Evolutionary conservation across 2,329 filamentous ascomycete genomes (phyloP).

Genomic region (Emergomyces orientalis): DNA sequence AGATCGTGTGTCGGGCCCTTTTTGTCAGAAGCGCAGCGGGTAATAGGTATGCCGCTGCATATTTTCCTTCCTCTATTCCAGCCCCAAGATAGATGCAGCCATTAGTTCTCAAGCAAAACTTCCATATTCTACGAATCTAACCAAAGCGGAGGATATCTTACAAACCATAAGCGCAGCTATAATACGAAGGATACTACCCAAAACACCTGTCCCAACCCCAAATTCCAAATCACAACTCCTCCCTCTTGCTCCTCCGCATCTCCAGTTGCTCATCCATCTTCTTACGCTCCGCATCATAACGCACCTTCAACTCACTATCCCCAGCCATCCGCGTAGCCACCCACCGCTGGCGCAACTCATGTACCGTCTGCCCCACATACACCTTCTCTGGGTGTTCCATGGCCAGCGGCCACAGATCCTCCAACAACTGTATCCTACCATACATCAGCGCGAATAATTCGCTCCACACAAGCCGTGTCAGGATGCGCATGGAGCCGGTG

Average conservation of each 20-base stretch:
- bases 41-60: background rate
- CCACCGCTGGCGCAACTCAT: background rate
- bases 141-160: background rate
- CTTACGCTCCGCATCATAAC: background rate
- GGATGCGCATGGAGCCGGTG: constrained; percentile 22
- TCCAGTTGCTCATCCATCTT: background rate
- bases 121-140: background rate
- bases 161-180: background rate
- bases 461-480: constrained; percentile 24
- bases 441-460: constrained; percentile 20
- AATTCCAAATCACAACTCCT: background rate
- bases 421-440: constrained; percentile 14
- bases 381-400: constrained; percentile 23
- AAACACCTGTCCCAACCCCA: background rate
- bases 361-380: constrained; percentile 19
- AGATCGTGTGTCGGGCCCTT: background rate
- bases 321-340: background rate
- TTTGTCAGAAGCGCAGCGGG: too few species aligned
- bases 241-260: background rate
- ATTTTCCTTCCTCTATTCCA: background rate
- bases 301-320: background rate
- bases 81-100: background rate
- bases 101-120: too few species aligned
- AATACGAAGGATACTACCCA: background rate
- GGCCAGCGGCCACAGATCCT: constrained; percentile 24